Conservation (phyloP, 2,329 filamentous ascomycete genomes). For the Cercospora zeina region DNA sequence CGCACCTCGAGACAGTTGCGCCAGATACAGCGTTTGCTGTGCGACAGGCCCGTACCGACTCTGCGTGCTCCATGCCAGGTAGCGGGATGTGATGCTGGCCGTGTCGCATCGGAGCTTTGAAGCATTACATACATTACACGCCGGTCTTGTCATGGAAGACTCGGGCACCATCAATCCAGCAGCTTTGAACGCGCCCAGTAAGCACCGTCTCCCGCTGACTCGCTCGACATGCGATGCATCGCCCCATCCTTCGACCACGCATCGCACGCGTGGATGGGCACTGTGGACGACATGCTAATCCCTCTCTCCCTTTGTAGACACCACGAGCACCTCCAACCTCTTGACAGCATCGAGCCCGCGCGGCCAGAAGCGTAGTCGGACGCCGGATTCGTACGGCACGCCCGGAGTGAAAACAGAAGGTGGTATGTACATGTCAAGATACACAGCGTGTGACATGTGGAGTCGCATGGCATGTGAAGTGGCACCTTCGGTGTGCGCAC, state of each 20-base stretch:
- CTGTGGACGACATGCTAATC: background rate
- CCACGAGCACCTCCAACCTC: conserved; percentile 46
- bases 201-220: conserved; percentile 26
- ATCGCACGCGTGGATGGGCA: background rate
- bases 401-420: conserved; percentile 57
- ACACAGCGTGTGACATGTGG: conserved; percentile 5
- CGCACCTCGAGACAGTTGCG: conserved; percentile 30
- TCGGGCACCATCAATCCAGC: conserved; percentile 90
- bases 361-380: conserved; percentile 77
- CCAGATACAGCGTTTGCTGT: conserved; percentile 29
- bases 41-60: conserved; percentile 27
- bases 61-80: conserved; percentile 30
- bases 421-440: conserved; percentile 61
- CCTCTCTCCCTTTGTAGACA: background rate
- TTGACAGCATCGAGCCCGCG: conserved; percentile 58
- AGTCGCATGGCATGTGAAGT: background rate
- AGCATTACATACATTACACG: conserved; percentile 35
- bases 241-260: background rate
- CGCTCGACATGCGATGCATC: conserved; percentile 28
- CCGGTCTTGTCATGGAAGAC: conserved; percentile 58
- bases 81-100: conserved; percentile 43
- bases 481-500: background rate
- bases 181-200: conserved; percentile 78
- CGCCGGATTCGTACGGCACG: conserved; percentile 61
- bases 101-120: conserved; percentile 39